Evolutionary conservation across 192 early-diverging fungal genomes (phyloP), one percentile per base, ranked within the genome.

Genomic region (Backusella tarrabulga): DNA sequence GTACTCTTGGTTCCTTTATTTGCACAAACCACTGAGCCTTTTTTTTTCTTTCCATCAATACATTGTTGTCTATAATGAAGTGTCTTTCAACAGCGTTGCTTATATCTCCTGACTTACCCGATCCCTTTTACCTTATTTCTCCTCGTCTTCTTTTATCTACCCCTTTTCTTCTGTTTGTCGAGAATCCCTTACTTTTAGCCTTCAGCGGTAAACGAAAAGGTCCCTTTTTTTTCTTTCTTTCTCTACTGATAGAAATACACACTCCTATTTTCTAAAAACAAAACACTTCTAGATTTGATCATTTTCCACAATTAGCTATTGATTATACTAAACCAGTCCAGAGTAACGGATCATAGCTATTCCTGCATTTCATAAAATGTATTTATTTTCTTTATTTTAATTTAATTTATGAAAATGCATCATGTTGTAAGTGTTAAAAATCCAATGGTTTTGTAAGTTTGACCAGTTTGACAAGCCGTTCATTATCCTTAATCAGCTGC

Each of bases 381-480:
- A 32, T 32, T 32, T 32, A 32, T 32, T 32, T 32, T 32, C 29
- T 32, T 32, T 32, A 32, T 32, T 32, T 32, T 32, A 32, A 3
- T 32, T 3, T 32, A 32, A 32, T 32, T 32, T 32, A 32, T 32
- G 32, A 32, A 32, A 32, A 32, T 32, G 32, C 32, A 32, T 32
- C 32, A 32, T 32, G 32, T 32, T 32, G 32, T 32, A 32, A 32
- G 32, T 32, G 32, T 32, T 26, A 35, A 40, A 72, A 29, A 46
- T 85, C 84, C 8, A 81, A 35, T 2, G 88, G 88, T 56, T 84
- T 86, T 0, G 88, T 86, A n/a, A 81, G 77, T 42, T 84, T 79
- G 9, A 89, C 85, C 23, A 89, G 54, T 68, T 77, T 81, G 29
- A 76, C 6, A 26, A 89, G 73, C 9, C 80, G 60, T 35, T 79